Evolutionary conservation across 2,329 filamentous ascomycete species (phyloP).

Genomic region (Penicillium sp.): DNA sequence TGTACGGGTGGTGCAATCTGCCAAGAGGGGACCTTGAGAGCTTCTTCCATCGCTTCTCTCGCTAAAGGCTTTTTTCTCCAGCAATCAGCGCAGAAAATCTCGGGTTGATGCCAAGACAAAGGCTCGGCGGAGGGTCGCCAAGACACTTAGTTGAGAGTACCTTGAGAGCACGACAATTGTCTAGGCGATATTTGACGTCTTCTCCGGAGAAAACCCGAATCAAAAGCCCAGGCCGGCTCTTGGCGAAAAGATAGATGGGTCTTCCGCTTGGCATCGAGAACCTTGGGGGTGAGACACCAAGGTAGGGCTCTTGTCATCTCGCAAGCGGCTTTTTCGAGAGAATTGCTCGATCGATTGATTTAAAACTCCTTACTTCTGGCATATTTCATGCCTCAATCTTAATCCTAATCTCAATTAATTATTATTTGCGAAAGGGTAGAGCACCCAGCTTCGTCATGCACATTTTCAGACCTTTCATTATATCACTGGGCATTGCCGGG

Average conservation of each 20-base stretch:
- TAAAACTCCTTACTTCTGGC: background rate
- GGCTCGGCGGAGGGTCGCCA: constrained; percentile 15
- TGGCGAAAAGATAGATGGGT: constrained; percentile 5
- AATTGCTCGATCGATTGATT: background rate
- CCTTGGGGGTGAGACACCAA: constrained; percentile 15
- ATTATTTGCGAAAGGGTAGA: background rate
- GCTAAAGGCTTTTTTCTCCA: background rate
- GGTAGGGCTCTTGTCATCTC: background rate
- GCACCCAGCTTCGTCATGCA: constrained; percentile 3
- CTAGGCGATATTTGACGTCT: background rate
- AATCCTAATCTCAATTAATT: background rate
- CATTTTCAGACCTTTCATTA: constrained; percentile 4
- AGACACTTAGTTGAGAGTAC: constrained; percentile 16
- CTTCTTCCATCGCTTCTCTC: background rate
- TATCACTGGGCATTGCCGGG: constrained; percentile 12
- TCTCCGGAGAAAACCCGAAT: background rate
- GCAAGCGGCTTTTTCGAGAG: background rate
- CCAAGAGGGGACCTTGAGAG: constrained; percentile 19
- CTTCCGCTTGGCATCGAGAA: constrained; percentile 18
- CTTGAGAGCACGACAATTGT: constrained; percentile 12
- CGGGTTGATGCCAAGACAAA: constrained; percentile 13
- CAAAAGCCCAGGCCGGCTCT: constrained; percentile 1
- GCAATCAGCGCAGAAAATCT: constrained; percentile 2
- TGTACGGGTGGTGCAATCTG: background rate
- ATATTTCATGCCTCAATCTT: background rate